Conservation (phyloP, 352 stramenopile species). For the Globisporangium recalcitrans region DNA sequence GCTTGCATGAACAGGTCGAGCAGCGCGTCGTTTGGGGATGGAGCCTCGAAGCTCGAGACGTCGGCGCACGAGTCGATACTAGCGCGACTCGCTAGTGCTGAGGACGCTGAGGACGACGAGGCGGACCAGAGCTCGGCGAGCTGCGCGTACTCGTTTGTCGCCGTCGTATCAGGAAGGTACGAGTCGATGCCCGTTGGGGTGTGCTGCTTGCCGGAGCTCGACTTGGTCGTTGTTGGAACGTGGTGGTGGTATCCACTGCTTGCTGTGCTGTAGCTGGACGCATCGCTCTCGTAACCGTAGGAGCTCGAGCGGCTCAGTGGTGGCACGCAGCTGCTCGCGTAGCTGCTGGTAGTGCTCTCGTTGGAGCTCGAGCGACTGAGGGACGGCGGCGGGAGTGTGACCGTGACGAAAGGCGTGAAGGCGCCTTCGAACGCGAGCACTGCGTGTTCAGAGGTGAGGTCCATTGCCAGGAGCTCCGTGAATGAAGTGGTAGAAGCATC, state of each 20-base stretch:
- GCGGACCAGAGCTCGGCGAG: constrained; percentile 12
- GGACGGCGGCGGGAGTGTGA: neutral
- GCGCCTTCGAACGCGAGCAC: constrained; percentile 5
- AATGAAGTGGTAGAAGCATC: neutral
- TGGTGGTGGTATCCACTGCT: constrained; percentile 3
- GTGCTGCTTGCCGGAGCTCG: neutral
- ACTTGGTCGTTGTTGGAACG: neutral
- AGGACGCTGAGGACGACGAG: neutral
- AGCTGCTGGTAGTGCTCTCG: neutral
- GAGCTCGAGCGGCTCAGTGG: neutral
- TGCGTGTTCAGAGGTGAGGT: neutral
- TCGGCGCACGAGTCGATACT: neutral
- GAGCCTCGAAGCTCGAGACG: neutral
- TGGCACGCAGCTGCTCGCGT: neutral
- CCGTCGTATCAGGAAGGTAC: neutral
- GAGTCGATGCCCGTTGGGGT: constrained; percentile 13
- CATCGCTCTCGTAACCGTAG: constrained; percentile 7
- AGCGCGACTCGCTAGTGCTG: neutral
- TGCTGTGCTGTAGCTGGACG: neutral
- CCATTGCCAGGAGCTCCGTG: constrained; percentile 4
- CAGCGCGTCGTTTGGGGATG: constrained; percentile 2
- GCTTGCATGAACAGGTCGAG: constrained; percentile 13
- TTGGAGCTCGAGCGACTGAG: constrained; percentile 4
- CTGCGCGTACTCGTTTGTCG: constrained; percentile 14
- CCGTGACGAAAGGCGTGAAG: constrained; percentile 9